phyloP scores from a whole-genome alignment of 495 filamentous ascomycete species.

The Podospora bellae-mahoneyi region DNA sequence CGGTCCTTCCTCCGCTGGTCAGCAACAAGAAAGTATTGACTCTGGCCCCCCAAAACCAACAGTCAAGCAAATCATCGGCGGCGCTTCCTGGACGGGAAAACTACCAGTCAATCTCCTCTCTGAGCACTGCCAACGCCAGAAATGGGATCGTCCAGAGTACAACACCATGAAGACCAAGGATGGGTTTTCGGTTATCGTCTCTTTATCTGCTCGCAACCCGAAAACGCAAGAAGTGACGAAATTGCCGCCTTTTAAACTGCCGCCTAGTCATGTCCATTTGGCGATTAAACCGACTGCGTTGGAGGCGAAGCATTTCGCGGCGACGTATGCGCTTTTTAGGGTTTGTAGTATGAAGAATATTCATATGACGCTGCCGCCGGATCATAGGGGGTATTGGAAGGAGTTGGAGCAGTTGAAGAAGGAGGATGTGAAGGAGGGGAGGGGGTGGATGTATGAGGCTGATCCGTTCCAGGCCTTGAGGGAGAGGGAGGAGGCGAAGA shows the following conservation, averaged over 20 bases:
- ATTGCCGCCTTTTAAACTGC: conserved; percentile 78
- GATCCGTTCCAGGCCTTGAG: conserved; percentile 82
- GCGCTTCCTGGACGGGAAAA: conserved; percentile 96
- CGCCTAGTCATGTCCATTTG: conserved; percentile 65
- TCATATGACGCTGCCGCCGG: conserved; percentile 90
- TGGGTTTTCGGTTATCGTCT: conserved; percentile 75
- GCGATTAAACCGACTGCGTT: conserved; percentile 68
- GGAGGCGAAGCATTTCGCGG: conserved; percentile 89
- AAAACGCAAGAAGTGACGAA: conserved; percentile 75
- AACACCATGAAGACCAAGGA: conserved; percentile 53
- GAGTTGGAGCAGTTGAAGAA: conserved; percentile 76
- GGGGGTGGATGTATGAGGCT: conserved; percentile 90
- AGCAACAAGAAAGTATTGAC: conserved; percentile 10
- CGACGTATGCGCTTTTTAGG: conserved; percentile 83
- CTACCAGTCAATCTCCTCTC: conserved; percentile 87
- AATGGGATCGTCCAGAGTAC: conserved; percentile 93
- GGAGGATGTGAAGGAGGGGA: conserved; percentile 69
- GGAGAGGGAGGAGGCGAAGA: conserved; percentile 73
- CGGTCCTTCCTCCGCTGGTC: not conserved
- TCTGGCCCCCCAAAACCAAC: conserved; percentile 67
- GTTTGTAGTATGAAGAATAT: conserved; percentile 92
- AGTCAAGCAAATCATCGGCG: conserved; percentile 84
- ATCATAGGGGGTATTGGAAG: conserved; percentile 84
- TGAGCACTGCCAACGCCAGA: conserved; percentile 92
- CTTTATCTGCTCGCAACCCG: conserved; percentile 69